These are phyloP conservation scores for Trifolium dubium DNA, from an alignment of 306 rosid genomes.

Conservation along the genomic window DNA sequence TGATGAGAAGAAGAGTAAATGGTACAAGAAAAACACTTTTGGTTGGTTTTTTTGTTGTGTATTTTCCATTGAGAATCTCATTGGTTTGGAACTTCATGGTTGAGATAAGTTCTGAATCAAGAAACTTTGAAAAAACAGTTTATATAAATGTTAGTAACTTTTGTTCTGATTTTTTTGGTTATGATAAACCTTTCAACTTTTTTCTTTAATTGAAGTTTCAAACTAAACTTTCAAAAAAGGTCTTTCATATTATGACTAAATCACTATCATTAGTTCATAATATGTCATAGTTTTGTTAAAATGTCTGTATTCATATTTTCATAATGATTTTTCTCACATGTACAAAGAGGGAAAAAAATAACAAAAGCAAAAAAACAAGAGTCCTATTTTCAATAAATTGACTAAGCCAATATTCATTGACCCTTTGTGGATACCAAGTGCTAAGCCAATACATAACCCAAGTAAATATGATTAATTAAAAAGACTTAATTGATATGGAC, in stretches of 20 bases:
- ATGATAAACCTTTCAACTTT: conserved; percentile 31
- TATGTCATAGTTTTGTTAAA: conserved; percentile 22
- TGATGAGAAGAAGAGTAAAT: conserved; percentile 47
- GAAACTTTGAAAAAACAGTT: conserved; percentile 21
- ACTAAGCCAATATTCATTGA: background rate
- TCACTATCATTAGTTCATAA: conserved; percentile 33
- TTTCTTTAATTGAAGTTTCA: background rate
- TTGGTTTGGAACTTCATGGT: conserved; percentile 55
- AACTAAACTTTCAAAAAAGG: background rate
- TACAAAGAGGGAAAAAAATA: background rate
- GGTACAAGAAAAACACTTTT: conserved; percentile 41
- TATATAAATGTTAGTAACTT: conserved; percentile 34
- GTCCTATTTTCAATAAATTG: background rate
- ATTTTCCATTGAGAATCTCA: conserved; percentile 52
- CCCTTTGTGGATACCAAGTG: conserved; percentile 25
- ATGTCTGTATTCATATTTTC: conserved; percentile 14
- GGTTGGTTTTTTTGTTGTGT: conserved; percentile 39
- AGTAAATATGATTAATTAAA: conserved; percentile 16
- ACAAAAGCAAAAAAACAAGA: conserved; percentile 1
- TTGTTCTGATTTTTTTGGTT: conserved; percentile 10
- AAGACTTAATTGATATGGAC: too few species aligned
- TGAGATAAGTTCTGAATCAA: conserved; percentile 39
- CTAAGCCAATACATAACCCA: conserved; percentile 34
- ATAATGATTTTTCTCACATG: conserved; percentile 15
- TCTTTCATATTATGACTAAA: conserved; percentile 1